Conservation (phyloP, 331 rosid species). For the Saraca asoca region DNA sequence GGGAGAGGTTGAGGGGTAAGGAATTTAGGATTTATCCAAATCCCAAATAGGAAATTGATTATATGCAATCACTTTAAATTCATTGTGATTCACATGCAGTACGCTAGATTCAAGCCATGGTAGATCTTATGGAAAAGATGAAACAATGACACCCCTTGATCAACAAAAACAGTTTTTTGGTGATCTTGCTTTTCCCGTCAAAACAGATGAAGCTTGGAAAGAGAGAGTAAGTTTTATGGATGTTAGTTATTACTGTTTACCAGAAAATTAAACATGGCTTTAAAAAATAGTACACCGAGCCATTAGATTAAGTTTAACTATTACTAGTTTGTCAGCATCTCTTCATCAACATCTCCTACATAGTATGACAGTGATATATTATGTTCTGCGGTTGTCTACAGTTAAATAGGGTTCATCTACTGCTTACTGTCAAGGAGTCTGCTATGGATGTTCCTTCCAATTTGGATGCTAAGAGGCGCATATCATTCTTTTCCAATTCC, state of each 20-base stretch:
- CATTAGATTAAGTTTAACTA: neutral
- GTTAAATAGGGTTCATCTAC: conserved; percentile 82
- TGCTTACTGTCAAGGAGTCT: conserved; percentile 95
- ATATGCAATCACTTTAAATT: conserved; percentile 13
- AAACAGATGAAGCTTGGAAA: conserved; percentile 74
- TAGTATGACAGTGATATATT: conserved; percentile 19
- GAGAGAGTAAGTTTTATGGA: conserved; percentile 67
- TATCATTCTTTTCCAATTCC: conserved; percentile 90
- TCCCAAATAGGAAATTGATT: conserved; percentile 18
- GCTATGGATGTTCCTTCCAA: conserved; percentile 98
- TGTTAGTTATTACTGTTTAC: neutral
- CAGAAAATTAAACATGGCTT: neutral
- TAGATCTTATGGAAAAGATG: conserved; percentile 60
- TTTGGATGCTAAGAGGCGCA: conserved; percentile 94
- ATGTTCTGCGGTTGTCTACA: conserved; percentile 36
- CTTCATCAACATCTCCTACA: conserved; percentile 3
- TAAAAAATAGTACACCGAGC: neutral
- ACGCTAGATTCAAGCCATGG: conserved; percentile 82
- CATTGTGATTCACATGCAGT: conserved; percentile 48
- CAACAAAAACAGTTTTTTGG: conserved; percentile 63
- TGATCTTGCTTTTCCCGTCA: conserved; percentile 63
- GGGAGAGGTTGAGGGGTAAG: conserved; percentile 69
- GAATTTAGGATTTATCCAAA: conserved; percentile 22
- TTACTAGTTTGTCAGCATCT: conserved; percentile 22
- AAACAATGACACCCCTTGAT: conserved; percentile 67